These are phyloP conservation scores for Pleurotus sapidus DNA, from an alignment of 768 basidiomycete species.

Conservation along the genomic window DNA sequence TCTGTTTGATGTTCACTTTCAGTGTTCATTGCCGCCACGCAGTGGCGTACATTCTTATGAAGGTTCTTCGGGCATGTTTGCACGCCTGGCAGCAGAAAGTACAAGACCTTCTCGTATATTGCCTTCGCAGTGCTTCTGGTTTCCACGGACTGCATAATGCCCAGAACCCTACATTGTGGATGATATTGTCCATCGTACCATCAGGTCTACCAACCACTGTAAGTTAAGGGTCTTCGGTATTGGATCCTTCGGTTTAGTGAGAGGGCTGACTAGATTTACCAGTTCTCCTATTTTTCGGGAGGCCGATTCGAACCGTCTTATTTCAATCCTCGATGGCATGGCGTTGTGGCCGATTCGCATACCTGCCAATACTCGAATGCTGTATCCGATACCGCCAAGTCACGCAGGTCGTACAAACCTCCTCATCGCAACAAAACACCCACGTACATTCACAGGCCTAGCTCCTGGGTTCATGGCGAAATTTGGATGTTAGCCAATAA, in stretches of 20 bases:
- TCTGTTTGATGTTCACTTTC: too few species aligned
- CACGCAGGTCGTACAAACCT: slow-evolving; percentile 21
- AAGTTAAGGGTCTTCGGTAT: too few species aligned
- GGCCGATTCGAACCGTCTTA: slow-evolving; percentile 15
- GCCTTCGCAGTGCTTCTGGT: slow-evolving; percentile 32
- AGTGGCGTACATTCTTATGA: slow-evolving; percentile 13
- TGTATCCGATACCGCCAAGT: slow-evolving; percentile 18
- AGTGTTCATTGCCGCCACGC: too few species aligned
- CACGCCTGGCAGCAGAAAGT: not conserved
- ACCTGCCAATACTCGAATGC: slow-evolving; percentile 19
- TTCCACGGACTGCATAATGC: slow-evolving; percentile 38
- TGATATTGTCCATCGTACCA: slow-evolving; percentile 43
- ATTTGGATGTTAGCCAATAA: slow-evolving; percentile 27
- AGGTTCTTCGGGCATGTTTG: slow-evolving; percentile 21
- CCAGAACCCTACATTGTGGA: slow-evolving; percentile 43
- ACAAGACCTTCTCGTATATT: too few species aligned
- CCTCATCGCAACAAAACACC: slow-evolving; percentile 30
- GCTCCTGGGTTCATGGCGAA: slow-evolving; percentile 36
- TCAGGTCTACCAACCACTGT: too few species aligned
- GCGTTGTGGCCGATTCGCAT: slow-evolving; percentile 17
- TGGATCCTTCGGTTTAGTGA: not conserved
- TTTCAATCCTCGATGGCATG: slow-evolving; percentile 29
- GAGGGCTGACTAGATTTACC: not conserved
- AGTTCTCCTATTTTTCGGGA: slow-evolving; percentile 35
- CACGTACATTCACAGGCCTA: slow-evolving; percentile 46